A percentile compares a stretch with the other conserved stretches of the same genome.
These are phyloP conservation scores for Ettlia oleoabundans DNA, from an alignment of 139 green algal genomes.

Conservation along the genomic window DNA sequence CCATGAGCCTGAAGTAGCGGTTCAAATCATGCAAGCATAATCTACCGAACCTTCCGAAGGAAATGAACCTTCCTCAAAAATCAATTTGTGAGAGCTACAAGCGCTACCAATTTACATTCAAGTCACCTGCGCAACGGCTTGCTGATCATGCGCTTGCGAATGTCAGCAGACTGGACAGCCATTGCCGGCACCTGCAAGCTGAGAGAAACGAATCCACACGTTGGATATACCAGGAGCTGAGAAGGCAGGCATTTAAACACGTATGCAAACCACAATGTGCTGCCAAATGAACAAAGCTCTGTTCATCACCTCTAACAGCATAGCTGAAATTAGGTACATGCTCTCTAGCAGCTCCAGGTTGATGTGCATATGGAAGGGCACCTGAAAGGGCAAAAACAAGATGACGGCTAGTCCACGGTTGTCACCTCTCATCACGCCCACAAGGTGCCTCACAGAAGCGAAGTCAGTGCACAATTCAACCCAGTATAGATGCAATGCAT, in stretches of 20 bases:
- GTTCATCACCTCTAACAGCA: slow-evolving; percentile 89
- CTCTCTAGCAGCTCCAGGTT: slow-evolving; percentile 97
- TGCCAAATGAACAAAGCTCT: neutral
- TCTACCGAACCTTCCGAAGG: no score
- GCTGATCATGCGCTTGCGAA: slow-evolving; percentile 64
- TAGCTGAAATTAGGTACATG: slow-evolving; percentile 90
- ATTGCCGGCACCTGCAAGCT: slow-evolving; percentile 75
- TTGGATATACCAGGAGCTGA: no score
- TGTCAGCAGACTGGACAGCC: slow-evolving; percentile 50
- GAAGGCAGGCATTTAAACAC: no score
- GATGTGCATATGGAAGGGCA: slow-evolving; percentile 99
- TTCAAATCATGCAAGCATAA: no score
- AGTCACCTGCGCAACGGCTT: slow-evolving; percentile 76
- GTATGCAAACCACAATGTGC: no score
- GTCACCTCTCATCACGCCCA: no score
- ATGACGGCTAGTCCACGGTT: no score
- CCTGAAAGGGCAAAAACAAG: no score
- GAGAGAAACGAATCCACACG: neutral
- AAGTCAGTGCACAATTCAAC: neutral
- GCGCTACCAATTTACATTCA: neutral
- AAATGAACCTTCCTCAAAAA: no score
- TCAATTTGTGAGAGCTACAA: no score
- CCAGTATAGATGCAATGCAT: neutral
- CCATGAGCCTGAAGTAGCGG: slow-evolving; percentile 88
- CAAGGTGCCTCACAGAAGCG: neutral